Base-by-base conservation (phyloP, 108 stramenopile species). In the Conticribra weissflogii region DNA sequence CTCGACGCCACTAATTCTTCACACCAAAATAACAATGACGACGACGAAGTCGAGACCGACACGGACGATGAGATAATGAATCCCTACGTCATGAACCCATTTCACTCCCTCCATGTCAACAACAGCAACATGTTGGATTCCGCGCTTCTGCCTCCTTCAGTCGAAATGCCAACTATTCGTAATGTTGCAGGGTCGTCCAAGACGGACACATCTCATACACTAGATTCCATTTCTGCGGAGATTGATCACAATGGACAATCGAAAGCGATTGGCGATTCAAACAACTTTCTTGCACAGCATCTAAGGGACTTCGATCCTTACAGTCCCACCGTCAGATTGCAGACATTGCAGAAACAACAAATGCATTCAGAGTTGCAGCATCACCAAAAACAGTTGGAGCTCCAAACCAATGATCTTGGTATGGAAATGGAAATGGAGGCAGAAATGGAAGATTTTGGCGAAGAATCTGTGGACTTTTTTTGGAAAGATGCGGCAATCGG, bases 401-500 rank as follows among this genome's bases (percentile, higher is more conserved):
- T 69, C 48, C n/a, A n/a, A n/a, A n/a, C n/a, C n/a, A n/a, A n/a
- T n/a, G n/a, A n/a, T n/a, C n/a, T n/a, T n/a, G n/a, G n/a, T n/a
- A n/a, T n/a, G n/a, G 68, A 69, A 69, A 50, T 69, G 68, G 68
- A 69, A 33, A 60, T 60, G 73, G 77, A 71, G 44, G 77, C 64
- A 24, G 64, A 70, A 28, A 44, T 22, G 28, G 50, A 62, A 49
- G 66, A 76, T 65, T 74, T 74, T 52, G 46, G 62, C 45, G 47
- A 50, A 4, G 19, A 44, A 0, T 0, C 29, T 18, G 21, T 3
- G 41, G 50, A 15, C 22, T n/a, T n/a, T n/a, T n/a, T n/a, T n/a
- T 41, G 36, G 8, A 48, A 16, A 51, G 32, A 54, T 28, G 46
- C 5, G 34, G 23, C 51, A 57, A 27, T 16, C 24, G 46, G 25